phyloP scores from a whole-genome alignment of 1,284 basidiomycete species.

The Pulchroboletus neoregius region DNA sequence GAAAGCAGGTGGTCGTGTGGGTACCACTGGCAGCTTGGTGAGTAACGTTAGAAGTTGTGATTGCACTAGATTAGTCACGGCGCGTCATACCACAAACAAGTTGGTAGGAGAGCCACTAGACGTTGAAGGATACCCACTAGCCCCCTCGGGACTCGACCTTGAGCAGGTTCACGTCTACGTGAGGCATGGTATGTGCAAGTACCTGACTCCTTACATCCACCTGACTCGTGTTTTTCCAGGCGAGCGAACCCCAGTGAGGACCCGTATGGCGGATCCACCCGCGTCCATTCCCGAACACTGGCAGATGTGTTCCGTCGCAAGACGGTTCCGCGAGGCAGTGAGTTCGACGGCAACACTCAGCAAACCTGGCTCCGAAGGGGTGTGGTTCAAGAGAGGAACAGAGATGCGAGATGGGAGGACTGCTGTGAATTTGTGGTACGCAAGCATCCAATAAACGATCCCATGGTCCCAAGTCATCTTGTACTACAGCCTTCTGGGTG shows the following conservation, averaged over 20 bases:
- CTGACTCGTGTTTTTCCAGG: constrained; percentile 39
- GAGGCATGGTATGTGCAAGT: constrained; percentile 56
- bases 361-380: constrained; percentile 23
- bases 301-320: constrained; percentile 61
- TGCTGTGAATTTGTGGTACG: constrained; percentile 61
- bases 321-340: constrained; percentile 51
- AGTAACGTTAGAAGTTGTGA: constrained; percentile 2
- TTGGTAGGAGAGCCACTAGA: constrained; percentile 48
- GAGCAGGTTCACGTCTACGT: constrained; percentile 74
- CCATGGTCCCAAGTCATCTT: not conserved
- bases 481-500: constrained; percentile 62
- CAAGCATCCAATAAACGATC: constrained; percentile 3
- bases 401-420: constrained; percentile 56
- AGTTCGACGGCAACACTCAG: constrained; percentile 19
- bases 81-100: constrained; percentile 11
- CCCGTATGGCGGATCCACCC: constrained; percentile 57
- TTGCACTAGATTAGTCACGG: not conserved
- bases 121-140: constrained; percentile 54
- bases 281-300: constrained; percentile 67
- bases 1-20: constrained; percentile 1
- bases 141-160: constrained; percentile 53
- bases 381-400: constrained; percentile 44
- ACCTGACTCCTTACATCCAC: not conserved
- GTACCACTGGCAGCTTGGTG: constrained; percentile 14
- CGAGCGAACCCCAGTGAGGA: constrained; percentile 68